Evolutionary conservation across 2,329 filamentous ascomycete species (phyloP), one percentile per base, ranked within the genome.

Genomic region (Alternaria conjuncta): DNA sequence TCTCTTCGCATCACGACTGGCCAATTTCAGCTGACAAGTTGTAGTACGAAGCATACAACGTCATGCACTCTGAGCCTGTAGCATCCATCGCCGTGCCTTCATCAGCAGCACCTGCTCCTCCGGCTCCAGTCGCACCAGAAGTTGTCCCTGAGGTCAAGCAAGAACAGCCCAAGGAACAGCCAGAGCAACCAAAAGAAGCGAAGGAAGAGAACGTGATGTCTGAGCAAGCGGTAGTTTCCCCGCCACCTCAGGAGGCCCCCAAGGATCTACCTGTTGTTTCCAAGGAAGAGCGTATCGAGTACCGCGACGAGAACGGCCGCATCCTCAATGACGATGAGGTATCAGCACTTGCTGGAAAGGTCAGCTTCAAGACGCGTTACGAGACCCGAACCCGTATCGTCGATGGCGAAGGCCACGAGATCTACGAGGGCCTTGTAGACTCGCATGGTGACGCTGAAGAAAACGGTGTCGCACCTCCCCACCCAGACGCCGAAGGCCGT

Each of bases 361-460:
- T 98, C 63, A 93, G 93, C 74, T 97, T 99, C 83, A 90, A 96
- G 83, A 98, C 96, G 12, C 91, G 91, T 70, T 97, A 97, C 78
- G 95, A 98, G 85, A 97, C 95, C n/a, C 88, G 92, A 68, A 97
- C 94, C 9, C 90, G 93, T 61, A 82, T 98, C 60, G 85, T 97
- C 44, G 93, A 97, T 79, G 88, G 87, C 56, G 80, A 89, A 46
- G 96, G 94, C 63, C 93, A 94, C 69, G 92, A 96, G 76, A 81
- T 97, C n/a, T 78, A 80, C 57, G 81, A 84, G 59, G 81, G 78
- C 20, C 71, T 83, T 21, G 78, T 81, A 7, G 79, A 79, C 15
- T 73, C 75, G 12, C 74, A 75, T 43, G 77, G 71, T n/a, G 72
- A 64, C 6, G 72, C 70, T 3, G 75, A 77, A 47, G 72, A 71